Evolutionary conservation across 164 flowering plant species (phyloP).

Genomic region (Protea cynaroides): DNA sequence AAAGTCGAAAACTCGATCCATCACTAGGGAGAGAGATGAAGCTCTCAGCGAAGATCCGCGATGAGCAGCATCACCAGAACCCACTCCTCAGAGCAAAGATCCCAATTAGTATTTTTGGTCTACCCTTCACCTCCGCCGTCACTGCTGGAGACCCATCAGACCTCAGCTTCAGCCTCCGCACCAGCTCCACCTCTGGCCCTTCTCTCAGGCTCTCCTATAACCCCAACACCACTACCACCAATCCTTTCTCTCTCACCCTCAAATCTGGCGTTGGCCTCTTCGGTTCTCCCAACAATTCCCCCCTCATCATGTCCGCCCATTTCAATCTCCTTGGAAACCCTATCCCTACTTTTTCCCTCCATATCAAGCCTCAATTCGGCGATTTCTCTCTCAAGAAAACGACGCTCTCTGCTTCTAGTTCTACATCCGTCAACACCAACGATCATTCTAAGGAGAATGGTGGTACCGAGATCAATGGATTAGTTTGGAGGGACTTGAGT

Average conservation of each 20-base stretch:
- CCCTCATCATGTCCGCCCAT: neutral
- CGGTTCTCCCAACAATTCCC: neutral
- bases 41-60: slow-evolving; percentile 50
- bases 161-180: slow-evolving; percentile 51
- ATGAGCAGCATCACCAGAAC: slow-evolving; percentile 27
- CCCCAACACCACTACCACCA: slow-evolving; percentile 17
- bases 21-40: slow-evolving; percentile 45
- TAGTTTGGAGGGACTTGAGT: slow-evolving; percentile 21
- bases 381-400: neutral
- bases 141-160: slow-evolving; percentile 40
- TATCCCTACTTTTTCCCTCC: slow-evolving; percentile 6
- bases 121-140: slow-evolving; percentile 53
- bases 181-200: slow-evolving; percentile 48
- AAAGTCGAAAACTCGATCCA: too few relatives aligned
- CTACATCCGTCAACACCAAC: neutral
- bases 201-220: slow-evolving; percentile 52
- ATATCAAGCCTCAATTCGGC: neutral
- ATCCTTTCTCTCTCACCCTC: slow-evolving; percentile 20
- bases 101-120: slow-evolving; percentile 41
- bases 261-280: neutral
- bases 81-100: slow-evolving; percentile 54
- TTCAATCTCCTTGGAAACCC: neutral
- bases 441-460: slow-evolving; percentile 15
- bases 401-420: neutral
- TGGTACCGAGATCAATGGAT: slow-evolving; percentile 10